Evolutionary conservation across 352 stramenopile species (phyloP).

Genomic region (Phytopythium cucurbitacearum): DNA sequence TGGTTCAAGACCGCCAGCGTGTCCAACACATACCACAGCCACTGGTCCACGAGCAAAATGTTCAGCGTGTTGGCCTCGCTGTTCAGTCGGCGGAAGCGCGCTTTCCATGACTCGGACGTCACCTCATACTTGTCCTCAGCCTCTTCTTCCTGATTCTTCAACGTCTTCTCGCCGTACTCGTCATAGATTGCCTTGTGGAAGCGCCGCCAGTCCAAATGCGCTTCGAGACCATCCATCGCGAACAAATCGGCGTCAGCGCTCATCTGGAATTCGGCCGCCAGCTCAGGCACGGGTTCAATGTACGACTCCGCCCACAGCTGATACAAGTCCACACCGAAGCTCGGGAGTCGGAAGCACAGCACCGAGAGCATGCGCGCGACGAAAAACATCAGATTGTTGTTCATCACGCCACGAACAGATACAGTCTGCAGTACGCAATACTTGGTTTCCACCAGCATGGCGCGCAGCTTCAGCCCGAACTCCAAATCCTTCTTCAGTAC

Average conservation of each 20-base stretch:
- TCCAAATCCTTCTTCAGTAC: slow-evolving; percentile 79
- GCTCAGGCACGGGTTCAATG: slow-evolving; percentile 64
- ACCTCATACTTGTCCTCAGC: slow-evolving; percentile 89
- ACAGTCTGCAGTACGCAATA: slow-evolving; percentile 87
- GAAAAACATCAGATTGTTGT: slow-evolving; percentile 92
- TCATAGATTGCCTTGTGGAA: slow-evolving; percentile 89
- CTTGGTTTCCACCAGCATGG: slow-evolving; percentile 88
- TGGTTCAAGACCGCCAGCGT: slow-evolving; percentile 87
- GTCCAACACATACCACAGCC: slow-evolving; percentile 88
- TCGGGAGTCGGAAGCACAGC: slow-evolving; percentile 81
- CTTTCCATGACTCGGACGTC: slow-evolving; percentile 77
- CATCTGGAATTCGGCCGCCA: slow-evolving; percentile 76
- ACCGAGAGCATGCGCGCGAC: slow-evolving; percentile 85
- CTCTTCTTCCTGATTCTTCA: slow-evolving; percentile 86
- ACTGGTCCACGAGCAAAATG: slow-evolving; percentile 85
- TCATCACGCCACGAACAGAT: slow-evolving; percentile 86
- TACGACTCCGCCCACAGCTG: slow-evolving; percentile 87
- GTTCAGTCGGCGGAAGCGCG: slow-evolving; percentile 73
- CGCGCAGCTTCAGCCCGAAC: slow-evolving; percentile 80
- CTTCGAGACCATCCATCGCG: slow-evolving; percentile 85
- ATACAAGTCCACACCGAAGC: slow-evolving; percentile 85
- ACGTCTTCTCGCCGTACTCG: slow-evolving; percentile 79
- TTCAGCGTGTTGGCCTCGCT: slow-evolving; percentile 86
- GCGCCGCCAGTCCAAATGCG: slow-evolving; percentile 83
- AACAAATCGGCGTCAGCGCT: slow-evolving; percentile 84